Conservation (phyloP, 495 filamentous ascomycete genomes). For the Lasiosphaeria miniovina region DNA sequence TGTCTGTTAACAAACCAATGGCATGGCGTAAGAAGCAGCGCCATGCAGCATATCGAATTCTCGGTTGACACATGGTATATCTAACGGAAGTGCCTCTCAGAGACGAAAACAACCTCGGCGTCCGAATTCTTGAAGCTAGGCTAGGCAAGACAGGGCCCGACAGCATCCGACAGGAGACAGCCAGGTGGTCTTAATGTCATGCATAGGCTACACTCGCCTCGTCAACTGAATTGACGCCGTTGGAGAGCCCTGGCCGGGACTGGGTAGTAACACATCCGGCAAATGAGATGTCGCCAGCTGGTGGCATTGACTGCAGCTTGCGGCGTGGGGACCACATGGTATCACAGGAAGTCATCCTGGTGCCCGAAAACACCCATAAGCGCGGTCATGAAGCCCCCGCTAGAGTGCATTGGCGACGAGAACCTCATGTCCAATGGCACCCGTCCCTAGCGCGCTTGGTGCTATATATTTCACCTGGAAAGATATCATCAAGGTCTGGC, state of each 20-base stretch:
- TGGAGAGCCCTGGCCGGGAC: not conserved
- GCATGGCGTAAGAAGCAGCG: constrained; percentile 14
- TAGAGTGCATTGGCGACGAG: constrained; percentile 13
- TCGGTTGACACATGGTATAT: constrained; percentile 9
- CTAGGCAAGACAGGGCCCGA: not conserved
- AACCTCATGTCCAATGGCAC: constrained; percentile 11
- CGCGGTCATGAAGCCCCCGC: constrained; percentile 4
- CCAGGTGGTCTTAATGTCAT: constrained; percentile 14
- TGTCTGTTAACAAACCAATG: not conserved
- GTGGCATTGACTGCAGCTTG: constrained; percentile 9
- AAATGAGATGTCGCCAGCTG: constrained; percentile 21
- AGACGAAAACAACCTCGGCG: not conserved
- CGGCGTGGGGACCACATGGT: not conserved
- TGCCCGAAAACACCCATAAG: constrained; percentile 13
- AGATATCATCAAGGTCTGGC: constrained; percentile 7
- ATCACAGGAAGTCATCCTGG: not conserved
- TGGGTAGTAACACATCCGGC: not conserved
- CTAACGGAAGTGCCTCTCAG: not conserved
- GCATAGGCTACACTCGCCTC: constrained; percentile 13
- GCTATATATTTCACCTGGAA: constrained; percentile 4
- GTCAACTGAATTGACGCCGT: constrained; percentile 1
- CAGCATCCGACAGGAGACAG: not conserved
- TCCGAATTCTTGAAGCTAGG: not conserved
- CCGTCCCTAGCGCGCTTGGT: constrained; percentile 8
- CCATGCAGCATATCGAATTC: constrained; percentile 14